phyloP scores from a whole-genome alignment of 306 rosid species.

The Vigna mungo region DNA sequence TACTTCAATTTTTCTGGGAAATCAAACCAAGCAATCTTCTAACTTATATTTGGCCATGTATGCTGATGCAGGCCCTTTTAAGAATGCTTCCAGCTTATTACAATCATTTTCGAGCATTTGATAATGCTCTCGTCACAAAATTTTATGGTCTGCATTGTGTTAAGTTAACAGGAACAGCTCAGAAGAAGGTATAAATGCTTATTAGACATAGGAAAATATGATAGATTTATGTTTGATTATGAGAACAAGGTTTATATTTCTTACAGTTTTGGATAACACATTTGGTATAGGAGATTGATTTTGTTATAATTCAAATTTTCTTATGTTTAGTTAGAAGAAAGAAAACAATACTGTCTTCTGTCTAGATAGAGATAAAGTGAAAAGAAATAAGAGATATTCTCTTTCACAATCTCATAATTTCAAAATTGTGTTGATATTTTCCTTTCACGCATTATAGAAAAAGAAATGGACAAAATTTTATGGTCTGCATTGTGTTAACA shows the following conservation, averaged over 20 bases:
- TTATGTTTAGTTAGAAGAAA: background rate
- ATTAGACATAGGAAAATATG: background rate
- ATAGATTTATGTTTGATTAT: background rate
- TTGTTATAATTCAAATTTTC: background rate
- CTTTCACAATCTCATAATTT: background rate
- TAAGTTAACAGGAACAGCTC: constrained; percentile 73
- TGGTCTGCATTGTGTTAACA: no score
- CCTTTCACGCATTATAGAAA: background rate
- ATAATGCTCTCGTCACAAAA: constrained; percentile 77
- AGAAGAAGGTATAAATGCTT: constrained; percentile 72
- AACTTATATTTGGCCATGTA: background rate
- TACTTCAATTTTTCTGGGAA: background rate
- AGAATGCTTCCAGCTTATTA: constrained; percentile 93
- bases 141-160: constrained; percentile 95
- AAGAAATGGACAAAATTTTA: no score
- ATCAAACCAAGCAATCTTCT: background rate
- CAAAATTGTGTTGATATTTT: background rate
- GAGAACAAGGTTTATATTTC: background rate
- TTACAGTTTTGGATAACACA: background rate
- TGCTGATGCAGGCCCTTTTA: constrained; percentile 67
- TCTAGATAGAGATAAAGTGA: background rate
- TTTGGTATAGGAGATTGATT: background rate
- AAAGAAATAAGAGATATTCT: background rate
- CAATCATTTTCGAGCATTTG: constrained; percentile 88
- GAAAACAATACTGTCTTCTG: background rate